Evolutionary conservation across 2,329 filamentous ascomycete genomes (phyloP).

Genomic region (Alternaria burnsii): DNA sequence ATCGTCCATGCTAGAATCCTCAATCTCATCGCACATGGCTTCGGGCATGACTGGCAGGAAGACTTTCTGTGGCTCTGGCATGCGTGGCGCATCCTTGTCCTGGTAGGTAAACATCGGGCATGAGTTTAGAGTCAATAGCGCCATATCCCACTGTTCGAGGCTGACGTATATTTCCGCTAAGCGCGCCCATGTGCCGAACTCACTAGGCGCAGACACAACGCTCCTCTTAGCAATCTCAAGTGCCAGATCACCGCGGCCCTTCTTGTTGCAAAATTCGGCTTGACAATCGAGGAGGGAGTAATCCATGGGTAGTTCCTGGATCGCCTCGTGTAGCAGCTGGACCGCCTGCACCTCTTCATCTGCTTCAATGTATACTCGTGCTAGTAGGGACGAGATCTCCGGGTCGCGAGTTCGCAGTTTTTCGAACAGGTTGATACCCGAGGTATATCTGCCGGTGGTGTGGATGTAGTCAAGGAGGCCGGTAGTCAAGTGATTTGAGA

Average conservation of each 20-base stretch:
- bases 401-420: slow-evolving; percentile 90
- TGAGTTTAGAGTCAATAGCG: slow-evolving; percentile 92
- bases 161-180: slow-evolving; percentile 92
- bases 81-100: slow-evolving; percentile 93
- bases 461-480: slow-evolving; percentile 93
- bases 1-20: slow-evolving; percentile 82
- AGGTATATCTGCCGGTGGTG: slow-evolving; percentile 92
- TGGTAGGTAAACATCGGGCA: slow-evolving; percentile 99
- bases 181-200: slow-evolving; percentile 96
- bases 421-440: slow-evolving; percentile 96
- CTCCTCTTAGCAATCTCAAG: slow-evolving; percentile 92
- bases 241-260: slow-evolving; percentile 86
- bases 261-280: slow-evolving; percentile 87
- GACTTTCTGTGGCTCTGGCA: slow-evolving; percentile 91
- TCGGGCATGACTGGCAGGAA: slow-evolving; percentile 87
- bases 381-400: slow-evolving; percentile 91
- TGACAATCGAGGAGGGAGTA: slow-evolving; percentile 96
- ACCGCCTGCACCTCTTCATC: slow-evolving; percentile 98
- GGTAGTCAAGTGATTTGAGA: slow-evolving; percentile 94
- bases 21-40: slow-evolving; percentile 92
- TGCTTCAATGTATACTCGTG: slow-evolving; percentile 90
- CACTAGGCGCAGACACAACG: slow-evolving; percentile 93
- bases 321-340: slow-evolving; percentile 82
- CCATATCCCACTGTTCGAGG: slow-evolving; percentile 96
- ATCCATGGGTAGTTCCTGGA: slow-evolving; percentile 95